Conservation (phyloP, 129 eudicot genomes). For the Oenanthe sinensis region DNA sequence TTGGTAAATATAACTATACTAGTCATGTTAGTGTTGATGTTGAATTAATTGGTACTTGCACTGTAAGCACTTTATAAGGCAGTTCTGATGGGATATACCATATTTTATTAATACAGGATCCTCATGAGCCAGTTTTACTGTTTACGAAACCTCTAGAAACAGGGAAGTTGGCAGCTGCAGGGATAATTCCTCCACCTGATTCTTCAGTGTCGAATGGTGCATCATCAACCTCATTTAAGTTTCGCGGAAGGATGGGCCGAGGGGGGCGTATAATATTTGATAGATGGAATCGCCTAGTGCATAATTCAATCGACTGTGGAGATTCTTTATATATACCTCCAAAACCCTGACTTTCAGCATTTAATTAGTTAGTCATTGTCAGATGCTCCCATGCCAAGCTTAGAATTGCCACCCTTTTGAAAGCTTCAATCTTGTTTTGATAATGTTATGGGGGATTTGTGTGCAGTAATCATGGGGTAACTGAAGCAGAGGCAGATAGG, state of each 20-base stretch:
- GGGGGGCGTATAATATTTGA: conserved; percentile 91
- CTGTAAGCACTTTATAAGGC: background rate
- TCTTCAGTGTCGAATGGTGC: conserved; percentile 22
- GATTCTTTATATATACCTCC: conserved; percentile 54
- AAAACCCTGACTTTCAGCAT: conserved; percentile 33
- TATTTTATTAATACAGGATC: conserved; percentile 52
- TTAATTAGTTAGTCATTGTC: conserved; percentile 13
- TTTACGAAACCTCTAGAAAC: conserved; percentile 77
- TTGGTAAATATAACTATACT: background rate
- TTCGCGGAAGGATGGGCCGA: conserved; percentile 81
- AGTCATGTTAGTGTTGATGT: background rate
- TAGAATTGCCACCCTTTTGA: background rate
- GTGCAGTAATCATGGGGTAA: background rate
- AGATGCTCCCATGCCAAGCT: background rate
- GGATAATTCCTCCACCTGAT: conserved; percentile 63
- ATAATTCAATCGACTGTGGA: conserved; percentile 43
- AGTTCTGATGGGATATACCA: background rate
- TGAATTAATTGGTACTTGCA: background rate
- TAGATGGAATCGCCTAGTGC: conserved; percentile 73
- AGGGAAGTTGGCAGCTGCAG: conserved; percentile 69
- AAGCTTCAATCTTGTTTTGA: background rate
- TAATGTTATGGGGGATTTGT: background rate
- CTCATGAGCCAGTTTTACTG: conserved; percentile 69
- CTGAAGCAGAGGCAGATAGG: background rate
- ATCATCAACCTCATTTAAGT: conserved; percentile 22